Percentiles rank a stretch among this genome's conserved stretches.
Conservation (phyloP, 2,329 filamentous ascomycete genomes). For the Aspergillus sp. region DNA sequence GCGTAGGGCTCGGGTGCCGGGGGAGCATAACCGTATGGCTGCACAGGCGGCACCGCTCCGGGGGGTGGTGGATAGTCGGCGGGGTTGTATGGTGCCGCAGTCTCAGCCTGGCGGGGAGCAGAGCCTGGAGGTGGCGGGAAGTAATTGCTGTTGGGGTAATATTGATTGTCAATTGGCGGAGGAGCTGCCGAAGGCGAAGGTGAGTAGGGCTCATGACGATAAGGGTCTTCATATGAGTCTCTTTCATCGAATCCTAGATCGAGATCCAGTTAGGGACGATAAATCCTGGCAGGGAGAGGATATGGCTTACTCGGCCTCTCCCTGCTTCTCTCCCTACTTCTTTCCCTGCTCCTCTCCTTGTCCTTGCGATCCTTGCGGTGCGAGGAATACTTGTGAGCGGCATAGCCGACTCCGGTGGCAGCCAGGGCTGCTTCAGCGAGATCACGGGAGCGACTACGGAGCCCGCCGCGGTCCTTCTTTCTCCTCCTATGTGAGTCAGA, state of each 20-base stretch:
- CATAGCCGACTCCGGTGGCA: conserved; percentile 57
- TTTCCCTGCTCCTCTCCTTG: conserved; percentile 53
- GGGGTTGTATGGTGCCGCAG: conserved; percentile 35
- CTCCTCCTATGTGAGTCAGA: conserved; percentile 37
- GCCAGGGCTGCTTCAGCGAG: conserved; percentile 57
- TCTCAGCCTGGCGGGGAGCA: conserved; percentile 23
- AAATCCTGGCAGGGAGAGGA: conserved; percentile 4
- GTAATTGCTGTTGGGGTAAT: conserved; percentile 42
- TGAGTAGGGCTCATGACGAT: conserved; percentile 39
- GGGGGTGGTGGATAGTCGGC: conserved; percentile 45
- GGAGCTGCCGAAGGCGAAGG: conserved; percentile 34
- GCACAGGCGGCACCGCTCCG: conserved; percentile 36
- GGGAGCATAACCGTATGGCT: conserved; percentile 39
- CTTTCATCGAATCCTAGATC: conserved; percentile 29
- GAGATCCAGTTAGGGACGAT: conserved; percentile 12
- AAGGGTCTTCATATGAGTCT: conserved; percentile 44
- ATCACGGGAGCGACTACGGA: conserved; percentile 42
- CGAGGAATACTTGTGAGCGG: conserved; percentile 57
- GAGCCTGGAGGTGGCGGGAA: conserved; percentile 46
- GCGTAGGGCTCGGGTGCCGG: conserved; percentile 40
- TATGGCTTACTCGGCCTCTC: conserved; percentile 45
- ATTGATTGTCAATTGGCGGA: conserved; percentile 33
- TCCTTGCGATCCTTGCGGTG: conserved; percentile 58
- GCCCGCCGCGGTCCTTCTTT: conserved; percentile 32
- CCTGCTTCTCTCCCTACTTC: conserved; percentile 47